A percentile compares a stretch with the other conserved stretches of the same genome.
These are phyloP conservation scores for Aspergillus fumigatus DNA, from an alignment of 2,329 filamentous ascomycete species.

Conservation along the genomic window DNA sequence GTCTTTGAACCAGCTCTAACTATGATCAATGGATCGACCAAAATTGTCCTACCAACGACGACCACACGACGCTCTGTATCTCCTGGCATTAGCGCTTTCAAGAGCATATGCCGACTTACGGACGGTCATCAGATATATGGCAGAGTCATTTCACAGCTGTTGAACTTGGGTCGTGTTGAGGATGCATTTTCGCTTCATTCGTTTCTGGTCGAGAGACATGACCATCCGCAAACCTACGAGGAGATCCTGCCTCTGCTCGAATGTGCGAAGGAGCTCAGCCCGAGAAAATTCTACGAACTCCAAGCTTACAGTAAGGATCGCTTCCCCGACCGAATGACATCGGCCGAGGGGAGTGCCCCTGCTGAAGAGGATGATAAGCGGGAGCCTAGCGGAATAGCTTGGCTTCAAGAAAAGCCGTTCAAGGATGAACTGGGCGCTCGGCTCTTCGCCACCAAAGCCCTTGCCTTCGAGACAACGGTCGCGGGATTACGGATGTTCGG, in stretches of 20 bases:
- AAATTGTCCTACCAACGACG: constrained; percentile 8
- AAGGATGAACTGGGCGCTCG: constrained; percentile 71
- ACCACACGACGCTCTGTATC: constrained; percentile 8
- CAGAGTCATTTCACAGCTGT: constrained; percentile 39
- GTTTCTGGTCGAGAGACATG: constrained; percentile 38
- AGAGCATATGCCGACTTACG: constrained; percentile 38
- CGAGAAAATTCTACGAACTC: constrained; percentile 21
- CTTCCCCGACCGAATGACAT: constrained; percentile 10
- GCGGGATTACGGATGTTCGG: constrained; percentile 66
- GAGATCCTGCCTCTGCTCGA: constrained; percentile 40
- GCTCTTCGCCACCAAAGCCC: constrained; percentile 72
- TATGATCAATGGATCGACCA: constrained; percentile 15
- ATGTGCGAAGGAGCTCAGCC: constrained; percentile 32
- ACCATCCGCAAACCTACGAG: constrained; percentile 38
- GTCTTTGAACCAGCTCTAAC: constrained; percentile 27
- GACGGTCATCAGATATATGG: constrained; percentile 41
- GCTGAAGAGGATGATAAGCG: neutral
- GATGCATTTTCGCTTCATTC: constrained; percentile 45
- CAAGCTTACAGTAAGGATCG: constrained; percentile 15
- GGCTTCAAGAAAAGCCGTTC: constrained; percentile 43
- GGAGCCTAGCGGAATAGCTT: constrained; percentile 1
- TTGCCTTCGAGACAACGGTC: constrained; percentile 68
- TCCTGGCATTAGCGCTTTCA: constrained; percentile 33
- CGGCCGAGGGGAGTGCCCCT: constrained; percentile 9
- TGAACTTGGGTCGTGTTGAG: constrained; percentile 32